Evolutionary conservation across 257 asterid species (phyloP).

Genomic region (Scutellaria baicalensis): DNA sequence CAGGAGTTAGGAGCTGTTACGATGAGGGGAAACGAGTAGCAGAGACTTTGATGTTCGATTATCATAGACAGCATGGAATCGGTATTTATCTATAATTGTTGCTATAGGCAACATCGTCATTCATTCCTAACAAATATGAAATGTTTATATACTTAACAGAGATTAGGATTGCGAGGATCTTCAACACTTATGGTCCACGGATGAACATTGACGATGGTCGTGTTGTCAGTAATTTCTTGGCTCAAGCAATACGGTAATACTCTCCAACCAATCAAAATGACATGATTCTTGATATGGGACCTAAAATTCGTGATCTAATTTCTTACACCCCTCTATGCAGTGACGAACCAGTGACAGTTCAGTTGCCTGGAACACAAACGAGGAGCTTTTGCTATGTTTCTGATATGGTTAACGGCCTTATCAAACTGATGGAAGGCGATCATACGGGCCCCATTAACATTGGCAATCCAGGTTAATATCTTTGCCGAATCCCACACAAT

Average conservation of each 20-base stretch:
- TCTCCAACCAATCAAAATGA: background rate
- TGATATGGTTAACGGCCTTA: constrained; percentile 95
- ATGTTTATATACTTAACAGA: constrained; percentile 30
- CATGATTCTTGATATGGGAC: background rate
- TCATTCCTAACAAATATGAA: constrained; percentile 10
- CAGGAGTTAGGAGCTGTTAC: constrained; percentile 96
- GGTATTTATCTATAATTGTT: constrained; percentile 28
- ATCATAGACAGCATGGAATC: constrained; percentile 93
- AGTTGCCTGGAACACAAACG: constrained; percentile 96
- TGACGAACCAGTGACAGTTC: constrained; percentile 89
- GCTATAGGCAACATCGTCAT: background rate
- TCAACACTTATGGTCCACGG: constrained; percentile 97
- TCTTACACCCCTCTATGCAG: constrained; percentile 33
- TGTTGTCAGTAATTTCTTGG: constrained; percentile 96
- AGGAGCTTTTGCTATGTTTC: constrained; percentile 94
- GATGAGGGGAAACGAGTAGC: constrained; percentile 97
- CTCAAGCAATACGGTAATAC: constrained; percentile 90
- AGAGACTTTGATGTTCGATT: constrained; percentile 95
- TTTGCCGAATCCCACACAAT: background rate
- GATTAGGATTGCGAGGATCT: constrained; percentile 88
- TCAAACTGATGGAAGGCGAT: constrained; percentile 86
- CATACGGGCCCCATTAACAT: constrained; percentile 86
- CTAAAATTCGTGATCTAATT: constrained; percentile 1
- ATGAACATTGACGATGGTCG: constrained; percentile 98
- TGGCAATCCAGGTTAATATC: constrained; percentile 81